Evolutionary conservation across 345 rosid species (phyloP).

Genomic region (Odontarrhena argentea): DNA sequence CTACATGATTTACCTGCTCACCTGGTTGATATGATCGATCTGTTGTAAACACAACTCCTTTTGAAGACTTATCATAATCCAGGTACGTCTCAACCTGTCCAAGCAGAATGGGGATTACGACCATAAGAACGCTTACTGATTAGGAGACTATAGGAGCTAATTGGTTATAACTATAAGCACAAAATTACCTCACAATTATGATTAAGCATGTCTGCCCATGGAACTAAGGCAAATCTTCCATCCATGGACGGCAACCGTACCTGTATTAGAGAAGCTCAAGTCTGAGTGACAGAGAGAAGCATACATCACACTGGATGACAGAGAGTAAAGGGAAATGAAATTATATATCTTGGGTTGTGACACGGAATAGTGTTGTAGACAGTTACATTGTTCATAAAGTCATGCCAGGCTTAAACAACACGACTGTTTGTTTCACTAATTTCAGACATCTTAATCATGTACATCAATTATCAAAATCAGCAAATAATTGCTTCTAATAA

Average conservation of each 20-base stretch:
- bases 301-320: constrained; percentile 12
- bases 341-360: neutral
- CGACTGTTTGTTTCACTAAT: constrained; percentile 2
- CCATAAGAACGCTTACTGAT: constrained; percentile 17
- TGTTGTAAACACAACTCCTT: constrained; percentile 80
- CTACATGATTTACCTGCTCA: constrained; percentile 77
- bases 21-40: constrained; percentile 89
- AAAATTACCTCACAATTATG: constrained; percentile 83
- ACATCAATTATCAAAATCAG: constrained; percentile 11
- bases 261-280: constrained; percentile 43
- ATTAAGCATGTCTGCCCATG: constrained; percentile 99
- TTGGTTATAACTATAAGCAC: constrained; percentile 1
- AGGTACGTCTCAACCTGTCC: constrained; percentile 84
- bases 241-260: constrained; percentile 94
- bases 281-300: constrained; percentile 15
- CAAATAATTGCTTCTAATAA: constrained; percentile 12
- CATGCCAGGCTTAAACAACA: constrained; percentile 8
- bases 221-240: constrained; percentile 91
- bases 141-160: constrained; percentile 17
- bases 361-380: neutral
- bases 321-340: constrained; percentile 13
- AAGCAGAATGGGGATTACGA: constrained; percentile 30
- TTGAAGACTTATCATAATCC: constrained; percentile 88
- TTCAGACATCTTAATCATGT: neutral
- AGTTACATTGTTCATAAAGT: neutral